Base-by-base conservation (phyloP, 306 rosid species). In the Casuarina glauca region DNA sequence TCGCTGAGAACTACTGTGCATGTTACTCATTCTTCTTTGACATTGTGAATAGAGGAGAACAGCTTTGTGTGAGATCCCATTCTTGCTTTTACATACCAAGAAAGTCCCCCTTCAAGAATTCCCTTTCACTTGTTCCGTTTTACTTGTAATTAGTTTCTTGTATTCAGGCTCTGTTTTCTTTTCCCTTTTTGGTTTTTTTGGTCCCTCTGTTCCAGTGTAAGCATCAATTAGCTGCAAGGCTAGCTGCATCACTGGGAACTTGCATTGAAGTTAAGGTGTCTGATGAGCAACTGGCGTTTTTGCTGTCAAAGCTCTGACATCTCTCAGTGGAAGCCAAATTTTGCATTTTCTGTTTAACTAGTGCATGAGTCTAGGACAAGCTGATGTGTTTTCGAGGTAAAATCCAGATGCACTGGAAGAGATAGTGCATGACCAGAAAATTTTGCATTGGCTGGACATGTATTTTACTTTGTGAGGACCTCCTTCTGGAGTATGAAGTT, bases 21-120 rank as follows among this genome's bases (percentile, higher is more conserved):
- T 94, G 97, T 74, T 89, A 89, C 82, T 90, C 97, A n/a, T 94
- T 94, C 92, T 92, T 89, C 88, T 92, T 87, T 58, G 97, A 90
- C 74, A 86, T 86, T 78, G 92, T 92, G 17, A 94, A 89, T 82
- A 89, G 93, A 86, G 92, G 92, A 77, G 97, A 94, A 64, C 98
- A 92, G 54, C 95, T 94, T 54, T 92, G 93, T 82, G 98, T 88
- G 81, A 87, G 97, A n/a, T 73, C 73, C 11, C 7, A 52, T 67
- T 46, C 60, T 50, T 78, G 58, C 79, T 63, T 76, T 2, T 75
- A 50, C 73, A 60, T 69, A 38, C 61, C 2, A n/a, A 69, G 42
- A 46, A 60, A 11, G 32, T 26, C 32, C 32, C 32, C 32, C 32
- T 26, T 26, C 32, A 26, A 26, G 32, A 26, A 26, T 26, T 26